Percentiles rank a stretch among this genome's conserved stretches.
phyloP scores from a whole-genome alignment of 1,284 basidiomycete genomes.

The Moniliella sp. region DNA sequence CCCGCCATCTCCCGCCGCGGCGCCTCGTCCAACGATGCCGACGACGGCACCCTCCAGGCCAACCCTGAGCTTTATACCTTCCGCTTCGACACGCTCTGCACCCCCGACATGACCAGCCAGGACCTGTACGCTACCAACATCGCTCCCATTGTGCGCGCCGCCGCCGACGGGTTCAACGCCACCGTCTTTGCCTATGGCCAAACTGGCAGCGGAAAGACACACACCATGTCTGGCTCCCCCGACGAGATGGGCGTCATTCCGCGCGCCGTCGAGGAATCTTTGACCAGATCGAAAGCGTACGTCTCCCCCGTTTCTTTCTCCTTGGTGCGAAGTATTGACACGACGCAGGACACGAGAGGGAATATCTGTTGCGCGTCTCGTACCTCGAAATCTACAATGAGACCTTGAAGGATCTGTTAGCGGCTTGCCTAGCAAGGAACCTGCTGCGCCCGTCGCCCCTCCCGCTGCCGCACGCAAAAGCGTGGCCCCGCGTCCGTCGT shows the following conservation, averaged over 20 bases:
- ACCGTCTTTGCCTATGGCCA: slow-evolving; percentile 87
- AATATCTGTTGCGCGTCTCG: slow-evolving; percentile 39
- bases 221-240: slow-evolving; percentile 60
- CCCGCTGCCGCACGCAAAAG: background rate
- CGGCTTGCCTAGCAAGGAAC: background rate
- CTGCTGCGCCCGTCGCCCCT: too few relatives aligned
- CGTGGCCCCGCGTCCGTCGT: slow-evolving; percentile 8
- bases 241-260: slow-evolving; percentile 82
- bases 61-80: too few relatives aligned
- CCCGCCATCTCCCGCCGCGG: slow-evolving; percentile 24
- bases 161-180: slow-evolving; percentile 92
- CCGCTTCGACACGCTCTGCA: slow-evolving; percentile 22
- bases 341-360: slow-evolving; percentile 8
- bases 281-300: slow-evolving; percentile 36
- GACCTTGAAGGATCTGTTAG: slow-evolving; percentile 39
- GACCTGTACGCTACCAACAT: slow-evolving; percentile 37
- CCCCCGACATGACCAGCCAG: slow-evolving; percentile 8
- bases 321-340: too few relatives aligned
- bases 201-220: slow-evolving; percentile 47
- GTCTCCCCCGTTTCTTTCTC: too few relatives aligned
- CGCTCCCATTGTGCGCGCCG: slow-evolving; percentile 43
- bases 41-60: slow-evolving; percentile 10
- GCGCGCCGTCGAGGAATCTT: slow-evolving; percentile 51
- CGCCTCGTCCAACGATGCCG: slow-evolving; percentile 7
- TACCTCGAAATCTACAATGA: slow-evolving; percentile 46